phyloP scores from a whole-genome alignment of 371 early-diverging fungal species.

The Mucor saturninus region DNA sequence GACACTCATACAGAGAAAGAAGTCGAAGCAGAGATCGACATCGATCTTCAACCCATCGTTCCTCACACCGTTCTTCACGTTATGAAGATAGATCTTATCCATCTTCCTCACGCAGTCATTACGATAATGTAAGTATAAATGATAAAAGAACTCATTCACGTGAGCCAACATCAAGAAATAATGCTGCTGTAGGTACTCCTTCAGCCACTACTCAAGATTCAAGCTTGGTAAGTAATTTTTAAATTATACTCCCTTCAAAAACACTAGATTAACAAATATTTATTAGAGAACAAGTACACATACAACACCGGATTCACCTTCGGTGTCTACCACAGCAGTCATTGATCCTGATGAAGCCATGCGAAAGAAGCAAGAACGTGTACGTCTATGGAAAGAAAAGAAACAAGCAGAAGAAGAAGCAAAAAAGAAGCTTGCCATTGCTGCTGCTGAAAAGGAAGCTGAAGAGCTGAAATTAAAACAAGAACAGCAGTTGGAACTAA shows the following conservation, averaged over 20 bases:
- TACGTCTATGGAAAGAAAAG: slow-evolving; percentile 75
- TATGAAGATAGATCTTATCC: slow-evolving; percentile 33
- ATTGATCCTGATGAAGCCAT: slow-evolving; percentile 58
- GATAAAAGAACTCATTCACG: slow-evolving; percentile 44
- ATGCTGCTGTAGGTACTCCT: slow-evolving; percentile 33
- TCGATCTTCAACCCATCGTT: slow-evolving; percentile 39
- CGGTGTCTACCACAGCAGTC: slow-evolving; percentile 21
- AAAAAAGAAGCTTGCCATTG: slow-evolving; percentile 19
- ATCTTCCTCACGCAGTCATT: slow-evolving; percentile 30
- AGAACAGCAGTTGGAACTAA: slow-evolving; percentile 25
- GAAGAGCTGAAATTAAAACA: slow-evolving; percentile 16
- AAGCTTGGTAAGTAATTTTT: slow-evolving; percentile 11
- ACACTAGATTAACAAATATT: not conserved
- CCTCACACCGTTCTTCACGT: slow-evolving; percentile 35
- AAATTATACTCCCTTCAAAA: not conserved
- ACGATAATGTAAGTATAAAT: slow-evolving; percentile 51
- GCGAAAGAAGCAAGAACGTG: slow-evolving; percentile 69
- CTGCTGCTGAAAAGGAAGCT: slow-evolving; percentile 18
- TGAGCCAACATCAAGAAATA: slow-evolving; percentile 43
- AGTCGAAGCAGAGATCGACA: slow-evolving; percentile 43
- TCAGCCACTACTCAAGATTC: slow-evolving; percentile 12
- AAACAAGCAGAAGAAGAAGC: slow-evolving; percentile 49
- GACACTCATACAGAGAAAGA: slow-evolving; percentile 38
- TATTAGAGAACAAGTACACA: slow-evolving; percentile 5
- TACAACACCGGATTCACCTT: slow-evolving; percentile 1